Evolutionary conservation across 768 basidiomycete species (phyloP), one percentile per base, ranked within the genome.

Genomic region (Leccinum subgranulosum): DNA sequence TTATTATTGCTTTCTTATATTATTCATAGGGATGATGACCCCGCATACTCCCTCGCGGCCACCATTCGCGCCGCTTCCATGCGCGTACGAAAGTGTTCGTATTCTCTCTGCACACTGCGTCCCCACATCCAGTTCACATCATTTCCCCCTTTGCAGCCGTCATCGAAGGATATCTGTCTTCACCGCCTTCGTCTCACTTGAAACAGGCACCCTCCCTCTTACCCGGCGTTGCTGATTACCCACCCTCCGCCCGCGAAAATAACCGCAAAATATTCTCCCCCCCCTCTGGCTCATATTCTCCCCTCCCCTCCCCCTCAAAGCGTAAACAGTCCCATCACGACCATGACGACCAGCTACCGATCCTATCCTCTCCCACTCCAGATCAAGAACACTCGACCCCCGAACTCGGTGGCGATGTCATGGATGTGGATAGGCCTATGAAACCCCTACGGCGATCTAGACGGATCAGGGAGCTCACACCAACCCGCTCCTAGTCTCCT

Each of bases 61-160:
- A 76, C 74, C 55, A 78, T 89, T 54, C 81, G 81, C 56, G 83
- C 77, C 62, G 71, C 85, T 28, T 83, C 81, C 51, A 73, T 82
- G 62, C 84, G 86, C 60, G 79, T 79, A 49, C 72, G 87, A 66
- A 85, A 85, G 73, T 78, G 87, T 88, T 68, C 66, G 80, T 70
- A 49, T 62, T 58, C 51, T 53, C 27, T 54, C 51, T 62, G 52
- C 53, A 45, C 55, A 14, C 25, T 25, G 25, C 59, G 54, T 59
- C 59, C 56, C 60, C 55, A 53, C 64, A 59, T 56, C 59, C 49
- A 60, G 69, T 71, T 62, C 68, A 64, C 71, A 67, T 66, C 51
- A 69, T 67, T 58, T 69, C 64, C 53, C 61, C 23, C 65, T 57
- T 54, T 62, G 23, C 61, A 88, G 86, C 75, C 66, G 86, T 88